Percentiles rank a stretch among this genome's conserved stretches.
Evolutionary conservation across 345 rosid species (phyloP).

Genomic region (Clausena lansium): DNA sequence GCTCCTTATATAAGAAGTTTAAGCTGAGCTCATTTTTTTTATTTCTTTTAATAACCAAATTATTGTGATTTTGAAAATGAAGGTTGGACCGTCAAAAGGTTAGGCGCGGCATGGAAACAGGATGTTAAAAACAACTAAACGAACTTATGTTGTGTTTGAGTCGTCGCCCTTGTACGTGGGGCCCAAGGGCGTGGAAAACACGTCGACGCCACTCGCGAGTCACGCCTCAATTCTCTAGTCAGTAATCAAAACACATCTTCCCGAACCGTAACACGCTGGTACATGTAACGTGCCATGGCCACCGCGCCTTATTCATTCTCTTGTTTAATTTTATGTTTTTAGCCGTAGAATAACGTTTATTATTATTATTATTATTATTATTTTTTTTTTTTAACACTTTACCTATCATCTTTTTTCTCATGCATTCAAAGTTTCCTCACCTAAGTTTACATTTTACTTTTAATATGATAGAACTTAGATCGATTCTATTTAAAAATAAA

Average conservation of each 20-base stretch:
- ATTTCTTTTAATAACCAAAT: not conserved
- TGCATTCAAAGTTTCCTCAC: no score
- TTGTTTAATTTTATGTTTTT: no score
- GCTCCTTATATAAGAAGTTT: not conserved
- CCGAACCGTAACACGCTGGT: no score
- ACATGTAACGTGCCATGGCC: no score
- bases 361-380: no score
- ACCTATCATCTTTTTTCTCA: no score
- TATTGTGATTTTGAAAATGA: not conserved
- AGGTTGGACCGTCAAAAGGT: not conserved
- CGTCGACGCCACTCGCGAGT: slow-evolving; percentile 17
- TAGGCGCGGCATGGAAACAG: not conserved
- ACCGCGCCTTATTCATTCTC: no score
- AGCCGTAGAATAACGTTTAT: no score
- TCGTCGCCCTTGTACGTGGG: not conserved
- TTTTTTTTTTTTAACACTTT: no score
- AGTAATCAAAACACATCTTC: not conserved
- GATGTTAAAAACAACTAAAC: not conserved
- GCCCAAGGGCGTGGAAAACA: not conserved
- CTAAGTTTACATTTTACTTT: no score
- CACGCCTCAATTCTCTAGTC: slow-evolving; percentile 15
- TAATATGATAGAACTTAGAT: no score
- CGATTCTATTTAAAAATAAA: no score
- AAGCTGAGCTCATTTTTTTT: not conserved
- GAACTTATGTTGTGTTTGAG: not conserved